Percentiles rank a stretch among this genome's conserved stretches.
Evolutionary conservation across 2,329 filamentous ascomycete species (phyloP).

Genomic region (Didymella glomerata): DNA sequence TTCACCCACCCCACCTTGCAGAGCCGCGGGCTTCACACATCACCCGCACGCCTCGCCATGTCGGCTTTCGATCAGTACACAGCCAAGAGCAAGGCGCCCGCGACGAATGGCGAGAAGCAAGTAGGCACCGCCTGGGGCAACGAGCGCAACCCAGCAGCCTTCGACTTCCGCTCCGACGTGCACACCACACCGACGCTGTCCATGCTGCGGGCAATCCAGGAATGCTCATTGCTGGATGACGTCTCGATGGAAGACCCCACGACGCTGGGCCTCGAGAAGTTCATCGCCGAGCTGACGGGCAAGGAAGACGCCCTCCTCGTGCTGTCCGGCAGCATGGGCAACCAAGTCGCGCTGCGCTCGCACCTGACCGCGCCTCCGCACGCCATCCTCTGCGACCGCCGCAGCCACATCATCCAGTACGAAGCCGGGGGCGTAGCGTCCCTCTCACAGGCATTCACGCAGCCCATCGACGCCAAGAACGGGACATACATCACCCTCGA

Average conservation of each 20-base stretch:
- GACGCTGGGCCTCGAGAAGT: constrained; percentile 77
- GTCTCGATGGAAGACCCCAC: constrained; percentile 82
- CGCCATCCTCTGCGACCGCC: constrained; percentile 78
- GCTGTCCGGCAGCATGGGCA: constrained; percentile 92
- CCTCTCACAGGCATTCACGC: constrained; percentile 75
- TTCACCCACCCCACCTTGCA: constrained; percentile 21
- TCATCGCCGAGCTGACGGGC: constrained; percentile 75
- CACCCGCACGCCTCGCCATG: constrained; percentile 35
- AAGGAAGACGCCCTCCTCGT: constrained; percentile 83
- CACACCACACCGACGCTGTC: constrained; percentile 57
- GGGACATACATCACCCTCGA: constrained; percentile 77
- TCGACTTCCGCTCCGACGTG: constrained; percentile 62
- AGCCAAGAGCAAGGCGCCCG: constrained; percentile 36
- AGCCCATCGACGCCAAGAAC: constrained; percentile 73
- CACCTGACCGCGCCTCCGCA: constrained; percentile 83
- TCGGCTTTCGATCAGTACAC: constrained; percentile 44
- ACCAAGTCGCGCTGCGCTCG: constrained; percentile 82
- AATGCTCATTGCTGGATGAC: constrained; percentile 81
- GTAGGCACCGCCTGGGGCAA: constrained; percentile 49
- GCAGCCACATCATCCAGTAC: constrained; percentile 78
- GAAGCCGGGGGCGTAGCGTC: constrained; percentile 74
- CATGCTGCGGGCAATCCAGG: constrained; percentile 82
- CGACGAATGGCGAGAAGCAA: constrained; percentile 24
- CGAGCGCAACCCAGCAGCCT: constrained; percentile 62
- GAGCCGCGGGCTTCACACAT: constrained; percentile 28